Base-by-base conservation (phyloP, 495 filamentous ascomycete genomes). In the Neurospora discreta region DNA sequence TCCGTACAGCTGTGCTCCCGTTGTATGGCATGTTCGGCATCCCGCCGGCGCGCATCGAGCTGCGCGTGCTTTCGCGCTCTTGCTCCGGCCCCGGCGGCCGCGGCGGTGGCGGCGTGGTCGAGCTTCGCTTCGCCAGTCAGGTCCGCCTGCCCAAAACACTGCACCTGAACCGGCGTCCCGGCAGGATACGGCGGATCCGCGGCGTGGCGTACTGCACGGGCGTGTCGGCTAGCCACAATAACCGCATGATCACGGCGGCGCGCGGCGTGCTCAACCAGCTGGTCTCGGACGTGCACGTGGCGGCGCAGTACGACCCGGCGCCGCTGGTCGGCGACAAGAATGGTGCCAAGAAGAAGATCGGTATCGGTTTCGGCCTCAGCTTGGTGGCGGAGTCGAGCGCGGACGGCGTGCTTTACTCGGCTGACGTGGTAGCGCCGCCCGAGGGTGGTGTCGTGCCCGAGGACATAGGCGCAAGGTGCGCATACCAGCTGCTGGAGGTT, bases 141-240 rank as follows among this genome's bases (percentile, higher is more conserved):
- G 88, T 98, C 11, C 89, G 95, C 44, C 83, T 98, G 46, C 94
- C 96, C 16, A 97, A 95, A 84, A 98, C 96, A 60, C 84, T 99
- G 78, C 95, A 99, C 79, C 86, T 98, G 77, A 93, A 95, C 77
- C 78, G 85, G 8, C 82, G 78, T n/a, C 86, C 93, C 0, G 95
- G 95, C 4, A 83, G 93, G 69, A 91, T 99, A 72, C 95, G 95
- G 85, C 86, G 89, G 75, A 89, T 99, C 70, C 88, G 96, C 70
- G 95, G 95, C 68, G 94, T 98, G 3, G 95, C 95, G 26, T 98
- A 98, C 80, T 90, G 91, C 36, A 92, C 92, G 4, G 95, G 95
- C 36, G 93, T 98, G 1, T 90, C 91, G 10, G 95, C 90, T 0
- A 92, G 91, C 65, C 97, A 97, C 74, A 99, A 98, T 80, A 91